A percentile compares a stretch with the other conserved stretches of the same genome.
phyloP scores from a whole-genome alignment of 2,329 filamentous ascomycete genomes.

The Raffaelea ambrosiae region DNA sequence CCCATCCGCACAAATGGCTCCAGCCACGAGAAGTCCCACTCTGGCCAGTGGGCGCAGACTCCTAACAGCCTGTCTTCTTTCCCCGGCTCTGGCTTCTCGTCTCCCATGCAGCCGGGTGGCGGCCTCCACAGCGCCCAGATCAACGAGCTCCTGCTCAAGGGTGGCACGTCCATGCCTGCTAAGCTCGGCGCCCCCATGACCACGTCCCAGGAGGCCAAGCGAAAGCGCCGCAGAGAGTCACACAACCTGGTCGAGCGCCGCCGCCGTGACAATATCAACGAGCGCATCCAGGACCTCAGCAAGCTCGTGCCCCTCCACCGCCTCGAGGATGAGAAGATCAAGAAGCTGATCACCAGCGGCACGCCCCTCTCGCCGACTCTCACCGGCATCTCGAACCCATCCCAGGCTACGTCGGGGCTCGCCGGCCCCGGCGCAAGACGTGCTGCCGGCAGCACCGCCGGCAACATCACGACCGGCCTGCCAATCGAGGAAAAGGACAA shows the following conservation, averaged over 20 bases:
- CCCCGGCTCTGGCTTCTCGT: conserved; percentile 81
- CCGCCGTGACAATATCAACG: conserved; percentile 95
- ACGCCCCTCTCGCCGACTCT: conserved; percentile 81
- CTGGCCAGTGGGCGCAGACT: conserved; percentile 85
- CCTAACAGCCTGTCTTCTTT: conserved; percentile 78
- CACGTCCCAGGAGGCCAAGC: conserved; percentile 87
- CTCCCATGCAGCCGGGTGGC: conserved; percentile 53
- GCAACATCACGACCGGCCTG: conserved; percentile 85
- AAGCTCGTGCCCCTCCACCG: conserved; percentile 86
- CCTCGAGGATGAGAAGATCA: conserved; percentile 92
- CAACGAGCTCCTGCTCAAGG: conserved; percentile 80
- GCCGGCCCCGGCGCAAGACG: conserved; percentile 77
- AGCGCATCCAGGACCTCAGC: conserved; percentile 93
- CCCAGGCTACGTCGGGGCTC: conserved; percentile 74
- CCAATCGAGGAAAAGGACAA: conserved; percentile 97
- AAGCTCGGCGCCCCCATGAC: conserved; percentile 55
- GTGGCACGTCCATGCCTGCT: conserved; percentile 78
- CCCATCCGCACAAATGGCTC: conserved; percentile 63
- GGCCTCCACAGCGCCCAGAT: conserved; percentile 67
- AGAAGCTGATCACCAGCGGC: conserved; percentile 89
- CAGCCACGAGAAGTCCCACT: conserved; percentile 71
- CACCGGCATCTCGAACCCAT: conserved; percentile 58
- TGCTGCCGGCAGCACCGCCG: conserved; percentile 59
- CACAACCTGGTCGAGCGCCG: conserved; percentile 95
- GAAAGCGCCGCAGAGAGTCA: conserved; percentile 81